These are phyloP conservation scores for Eremomyces bilateralis DNA, from an alignment of 495 filamentous ascomycete genomes.

Conservation along the genomic window DNA sequence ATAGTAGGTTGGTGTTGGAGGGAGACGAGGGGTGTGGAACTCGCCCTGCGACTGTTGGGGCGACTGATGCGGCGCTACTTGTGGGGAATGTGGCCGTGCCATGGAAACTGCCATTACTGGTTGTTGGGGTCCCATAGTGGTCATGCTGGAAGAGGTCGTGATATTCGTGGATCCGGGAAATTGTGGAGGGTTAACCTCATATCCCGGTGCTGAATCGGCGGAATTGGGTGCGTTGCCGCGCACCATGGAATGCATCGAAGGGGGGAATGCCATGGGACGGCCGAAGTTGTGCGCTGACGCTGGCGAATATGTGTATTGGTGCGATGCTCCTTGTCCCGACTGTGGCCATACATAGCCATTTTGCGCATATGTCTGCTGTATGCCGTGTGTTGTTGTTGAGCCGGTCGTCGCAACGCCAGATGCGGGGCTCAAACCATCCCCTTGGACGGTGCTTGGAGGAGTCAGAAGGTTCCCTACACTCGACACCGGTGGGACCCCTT, in stretches of 20 bases:
- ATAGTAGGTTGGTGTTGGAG: constrained; percentile 37
- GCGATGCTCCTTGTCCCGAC: constrained; percentile 12
- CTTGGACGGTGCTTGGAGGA: constrained; percentile 36
- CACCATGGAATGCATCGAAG: background rate
- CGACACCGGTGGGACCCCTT: constrained; percentile 13
- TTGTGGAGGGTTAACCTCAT: constrained; percentile 37
- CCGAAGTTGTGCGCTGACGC: constrained; percentile 4
- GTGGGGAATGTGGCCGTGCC: constrained; percentile 20
- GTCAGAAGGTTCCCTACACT: constrained; percentile 41
- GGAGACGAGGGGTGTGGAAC: constrained; percentile 33
- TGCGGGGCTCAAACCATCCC: constrained; percentile 39
- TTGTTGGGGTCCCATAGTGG: constrained; percentile 14
- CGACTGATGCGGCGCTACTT: constrained; percentile 35
- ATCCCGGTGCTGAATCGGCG: constrained; percentile 12
- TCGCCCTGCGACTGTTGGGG: constrained; percentile 38
- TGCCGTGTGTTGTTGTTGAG: constrained; percentile 28
- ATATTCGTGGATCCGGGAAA: constrained; percentile 30
- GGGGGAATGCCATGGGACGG: background rate
- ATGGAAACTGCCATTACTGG: constrained; percentile 19
- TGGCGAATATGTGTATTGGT: constrained; percentile 6
- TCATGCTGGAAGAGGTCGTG: constrained; percentile 20
- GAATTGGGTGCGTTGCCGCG: no score
- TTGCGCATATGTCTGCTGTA: constrained; percentile 17
- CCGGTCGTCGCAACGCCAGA: constrained; percentile 33
- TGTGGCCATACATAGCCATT: constrained; percentile 27